A percentile compares a stretch with the other conserved stretches of the same genome.
Conservation (phyloP, 2,329 filamentous ascomycete genomes). For the Diaporthe ampelina region DNA sequence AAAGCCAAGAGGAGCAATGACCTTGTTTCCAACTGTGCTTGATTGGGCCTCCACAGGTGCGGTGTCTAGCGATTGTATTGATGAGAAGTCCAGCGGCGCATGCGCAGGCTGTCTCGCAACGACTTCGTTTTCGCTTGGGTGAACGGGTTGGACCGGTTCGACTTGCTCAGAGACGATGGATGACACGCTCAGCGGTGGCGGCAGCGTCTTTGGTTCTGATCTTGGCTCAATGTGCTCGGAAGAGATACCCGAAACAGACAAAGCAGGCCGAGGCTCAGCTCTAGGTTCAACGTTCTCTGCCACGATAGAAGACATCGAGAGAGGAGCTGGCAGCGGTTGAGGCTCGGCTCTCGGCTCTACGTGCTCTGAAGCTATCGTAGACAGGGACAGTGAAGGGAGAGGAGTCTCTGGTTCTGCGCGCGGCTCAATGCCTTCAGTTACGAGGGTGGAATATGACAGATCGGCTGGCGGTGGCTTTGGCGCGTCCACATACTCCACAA, state of each 20-base stretch:
- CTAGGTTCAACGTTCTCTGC: slow-evolving; percentile 46
- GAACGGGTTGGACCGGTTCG: slow-evolving; percentile 50
- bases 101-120: slow-evolving; percentile 36
- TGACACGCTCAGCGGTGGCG: slow-evolving; percentile 50
- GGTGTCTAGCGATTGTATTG: slow-evolving; percentile 59
- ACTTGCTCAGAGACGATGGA: slow-evolving; percentile 50
- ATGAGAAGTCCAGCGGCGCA: slow-evolving; percentile 54
- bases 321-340: slow-evolving; percentile 31
- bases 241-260: slow-evolving; percentile 50
- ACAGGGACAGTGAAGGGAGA: slow-evolving; percentile 41
- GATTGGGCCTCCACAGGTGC: slow-evolving; percentile 56
- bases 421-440: slow-evolving; percentile 54
- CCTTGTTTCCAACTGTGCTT: background rate
- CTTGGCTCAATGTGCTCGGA: slow-evolving; percentile 51
- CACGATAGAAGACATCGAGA: slow-evolving; percentile 43
- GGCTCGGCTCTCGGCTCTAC: slow-evolving; percentile 46
- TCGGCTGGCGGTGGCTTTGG: slow-evolving; percentile 40
- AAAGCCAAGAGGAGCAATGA: slow-evolving; percentile 54
- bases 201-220: slow-evolving; percentile 36
- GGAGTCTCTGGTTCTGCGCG: slow-evolving; percentile 47
- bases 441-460: slow-evolving; percentile 52
- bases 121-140: slow-evolving; percentile 40
- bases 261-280: slow-evolving; percentile 47
- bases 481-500: slow-evolving; percentile 42
- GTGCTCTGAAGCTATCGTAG: slow-evolving; percentile 43